Base-by-base conservation (phyloP, 306 rosid species). In the Adenanthera pavonina region DNA sequence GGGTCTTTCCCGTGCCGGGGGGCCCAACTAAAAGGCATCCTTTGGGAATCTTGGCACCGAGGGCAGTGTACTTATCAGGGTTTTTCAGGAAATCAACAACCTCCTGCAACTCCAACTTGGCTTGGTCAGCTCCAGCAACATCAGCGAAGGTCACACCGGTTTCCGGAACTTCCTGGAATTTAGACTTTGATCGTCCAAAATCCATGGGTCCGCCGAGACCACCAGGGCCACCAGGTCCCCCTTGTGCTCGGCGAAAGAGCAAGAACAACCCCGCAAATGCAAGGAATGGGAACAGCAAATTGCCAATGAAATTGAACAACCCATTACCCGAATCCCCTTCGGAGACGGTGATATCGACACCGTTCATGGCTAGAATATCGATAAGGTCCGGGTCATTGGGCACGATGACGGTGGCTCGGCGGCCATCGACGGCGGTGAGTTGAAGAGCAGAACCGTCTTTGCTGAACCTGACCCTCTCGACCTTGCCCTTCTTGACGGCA, bases 151-250 rank as follows among this genome's bases (percentile, higher is more conserved):
- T 88, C 0, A 95, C 97, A 0, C 98, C 98, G 1, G 99, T 95
- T 65, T 95, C 99, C 0, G 98, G 98, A 5, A 95, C 99, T 57
- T 95, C 99, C 38, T 93, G 97, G 83, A 95, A 95, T 49, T 95
- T 95, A 16, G 99, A 95, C 73, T 93, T 95, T 0, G 93, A 93
- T 64, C 98, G 59, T 82, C 99, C 97, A 51, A 95, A 95, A 80
- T 95, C 99, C 99, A 95, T 95, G 7, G 99, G 98, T 44, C 99
- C 99, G 0, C 99, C 98, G 0, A 93, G 91, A 33, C 97, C 99
- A 1, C 98, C 98, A 0, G 97, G 96, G 0, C 99, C 99, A 2
- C 98, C 98, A 1, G 98, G 93, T 6, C 99, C 79, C 77, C 99
- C 98, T 66, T 92, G 96, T 6, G 94, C 90, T 17, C 99, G 81